Base-by-base conservation (phyloP, 306 rosid species). In the Gleditsia sinensis region DNA sequence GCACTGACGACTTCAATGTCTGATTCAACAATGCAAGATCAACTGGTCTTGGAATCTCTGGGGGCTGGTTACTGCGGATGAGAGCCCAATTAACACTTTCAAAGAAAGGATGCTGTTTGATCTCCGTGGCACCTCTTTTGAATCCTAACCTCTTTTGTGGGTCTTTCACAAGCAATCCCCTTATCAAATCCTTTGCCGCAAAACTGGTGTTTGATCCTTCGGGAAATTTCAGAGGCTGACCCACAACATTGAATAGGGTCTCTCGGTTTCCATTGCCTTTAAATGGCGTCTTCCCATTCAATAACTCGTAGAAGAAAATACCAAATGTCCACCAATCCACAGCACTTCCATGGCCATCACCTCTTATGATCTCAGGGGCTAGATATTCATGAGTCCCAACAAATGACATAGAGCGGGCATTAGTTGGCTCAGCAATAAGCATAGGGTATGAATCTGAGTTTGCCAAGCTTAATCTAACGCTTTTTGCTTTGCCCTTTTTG, bases 301-400 rank as follows among this genome's bases (percentile, higher is more conserved):
- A 75, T 67, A 86, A 23, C 68, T 86, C 90, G 16, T 80, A 86
- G 80, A 86, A 66, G 72, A 86, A 86, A 17, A 86, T 81, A 9
- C 90, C 90, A 48, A 80, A 86, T 10, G 90, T 86, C 90, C 90
- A 86, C 90, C 90, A 86, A 75, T 86, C 90, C 25, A 86, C 90
- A 3, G 87, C 87, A 76, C 90, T 86, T 17, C 90, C 90, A 61
- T 86, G 90, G n/a, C 90, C 90, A 46, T 86, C 90, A 11, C 90
- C 90, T 78, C 90, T 77, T 30, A 86, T 75, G 42, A 86, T 86
- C 71, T 86, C 90, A 7, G 90, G 90, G 32, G 90, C 87, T 61
- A 86, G 72, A 46, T 86, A 86, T 46, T 86, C 90, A 49, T 86
- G 90, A 30, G 90, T 86, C n/a, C 90, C 90, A 3, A 86, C 90